phyloP scores from a whole-genome alignment of 441 rosid species.

The Corymbia calophylla region DNA sequence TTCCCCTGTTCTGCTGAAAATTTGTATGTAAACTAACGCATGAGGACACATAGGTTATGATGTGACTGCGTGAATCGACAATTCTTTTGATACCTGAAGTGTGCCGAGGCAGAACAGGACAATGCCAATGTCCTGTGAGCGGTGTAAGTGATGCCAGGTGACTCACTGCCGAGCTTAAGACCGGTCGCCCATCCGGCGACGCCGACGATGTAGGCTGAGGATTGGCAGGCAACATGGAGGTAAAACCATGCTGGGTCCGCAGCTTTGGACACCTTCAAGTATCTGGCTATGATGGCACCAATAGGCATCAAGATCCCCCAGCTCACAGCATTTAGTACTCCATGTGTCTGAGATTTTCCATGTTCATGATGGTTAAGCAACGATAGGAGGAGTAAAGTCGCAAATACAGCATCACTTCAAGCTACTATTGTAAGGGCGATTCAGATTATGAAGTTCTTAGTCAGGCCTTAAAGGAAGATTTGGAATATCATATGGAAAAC shows the following conservation, averaged over 20 bases:
- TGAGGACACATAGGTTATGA: not conserved
- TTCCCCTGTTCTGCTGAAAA: not conserved
- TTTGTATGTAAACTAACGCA: not conserved
- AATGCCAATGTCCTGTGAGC: slow-evolving; percentile 56
- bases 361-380: not conserved
- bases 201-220: slow-evolving; percentile 56
- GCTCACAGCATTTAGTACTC: slow-evolving; percentile 60
- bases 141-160: slow-evolving; percentile 31
- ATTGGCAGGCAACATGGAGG: slow-evolving; percentile 58
- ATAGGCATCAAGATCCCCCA: slow-evolving; percentile 86
- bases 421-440: not conserved
- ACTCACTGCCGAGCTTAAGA: slow-evolving; percentile 61
- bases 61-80: not conserved
- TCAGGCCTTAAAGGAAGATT: not conserved
- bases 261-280: slow-evolving; percentile 62
- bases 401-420: not conserved
- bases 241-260: slow-evolving; percentile 85
- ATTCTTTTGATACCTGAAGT: slow-evolving; percentile 35
- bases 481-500: not conserved
- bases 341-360: slow-evolving; percentile 51
- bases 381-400: not conserved
- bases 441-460: not conserved
- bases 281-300: slow-evolving; percentile 68
- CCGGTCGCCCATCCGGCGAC: slow-evolving; percentile 85
- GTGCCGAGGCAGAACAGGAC: slow-evolving; percentile 63